Evolutionary conservation across 257 asterid species (phyloP), one percentile per base, ranked within the genome.

Genomic region (Gentiana dahurica): DNA sequence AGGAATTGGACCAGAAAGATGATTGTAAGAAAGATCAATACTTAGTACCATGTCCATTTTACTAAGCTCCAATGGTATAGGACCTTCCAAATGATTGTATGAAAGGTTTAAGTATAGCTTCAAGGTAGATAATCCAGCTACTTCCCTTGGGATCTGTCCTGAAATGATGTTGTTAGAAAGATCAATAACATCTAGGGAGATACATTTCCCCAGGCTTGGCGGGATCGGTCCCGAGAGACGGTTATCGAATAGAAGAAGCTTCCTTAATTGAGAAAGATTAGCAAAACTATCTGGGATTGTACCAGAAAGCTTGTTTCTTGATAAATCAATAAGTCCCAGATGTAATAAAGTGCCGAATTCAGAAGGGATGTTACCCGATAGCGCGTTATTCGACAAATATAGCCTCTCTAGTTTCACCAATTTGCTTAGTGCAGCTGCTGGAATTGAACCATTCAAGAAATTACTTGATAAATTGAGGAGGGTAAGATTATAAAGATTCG

Each of bases 41-140:
- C 86, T 86, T 50, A 82, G 53, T 3, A 88, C 88, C 95, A 83
- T 85, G 62, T 82, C 83, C 94, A 88, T 80, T 64, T 88, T 85
- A 37, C 86, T 76, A 33, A 88, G 73, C 79, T 82, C 95, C 13
- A 83, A 32, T 0, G 95, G 97, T 9, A 88, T 77, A 2, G 57
- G 71, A 2, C 97, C 95, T 11, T 70, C 68, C 63, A 87, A 59
- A 53, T 57, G 65, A 65, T 85, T 87, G 61, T 79, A 66, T 4
- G 97, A 88, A 51, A 85, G 64, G 78, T 88, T 88, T 53, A 88
- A 65, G 68, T 80, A 82, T 37, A 85, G 55, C 73, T 81, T 85
- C 75, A 85, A 62, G 54, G 91, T 81, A 35, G 65, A 74, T 72
- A 88, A 73, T 54, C 79, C 86, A 2, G 95, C 95, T 38, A 88